Percentiles rank a stretch among this genome's conserved stretches.
Evolutionary conservation across 1,284 basidiomycete genomes (phyloP).

Genomic region (Rhodotorula sp.): DNA sequence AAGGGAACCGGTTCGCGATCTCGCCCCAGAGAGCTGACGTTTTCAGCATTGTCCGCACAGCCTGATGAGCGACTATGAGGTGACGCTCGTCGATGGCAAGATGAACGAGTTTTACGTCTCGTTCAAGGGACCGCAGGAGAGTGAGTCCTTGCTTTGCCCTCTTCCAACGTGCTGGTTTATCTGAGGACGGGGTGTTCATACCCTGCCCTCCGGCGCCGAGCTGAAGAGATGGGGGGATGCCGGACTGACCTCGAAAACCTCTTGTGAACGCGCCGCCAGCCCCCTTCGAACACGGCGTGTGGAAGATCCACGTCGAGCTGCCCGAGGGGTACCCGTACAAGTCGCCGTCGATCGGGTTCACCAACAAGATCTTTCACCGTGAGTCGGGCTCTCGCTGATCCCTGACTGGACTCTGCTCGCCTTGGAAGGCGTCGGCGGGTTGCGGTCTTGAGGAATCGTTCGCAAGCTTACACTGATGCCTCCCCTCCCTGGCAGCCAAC

Average conservation of each 20-base stretch:
- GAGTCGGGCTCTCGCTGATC: not conserved
- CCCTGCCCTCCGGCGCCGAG: not conserved
- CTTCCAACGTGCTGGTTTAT: not conserved
- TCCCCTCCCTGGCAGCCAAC: constrained; percentile 35
- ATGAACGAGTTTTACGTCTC: constrained; percentile 99
- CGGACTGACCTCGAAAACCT: not conserved
- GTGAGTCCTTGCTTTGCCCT: constrained; percentile 58
- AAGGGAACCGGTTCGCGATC: no score
- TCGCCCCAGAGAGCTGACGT: not conserved
- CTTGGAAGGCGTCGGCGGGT: not conserved
- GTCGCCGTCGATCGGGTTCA: constrained; percentile 97
- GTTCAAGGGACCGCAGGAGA: constrained; percentile 91
- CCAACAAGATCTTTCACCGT: constrained; percentile 99
- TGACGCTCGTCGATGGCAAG: constrained; percentile 94
- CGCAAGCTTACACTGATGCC: no score
- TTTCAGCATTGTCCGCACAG: constrained; percentile 53
- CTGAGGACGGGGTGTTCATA: not conserved
- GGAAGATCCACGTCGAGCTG: constrained; percentile 99
- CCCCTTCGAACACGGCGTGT: constrained; percentile 91
- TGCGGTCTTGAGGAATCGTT: no score
- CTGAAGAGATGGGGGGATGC: not conserved
- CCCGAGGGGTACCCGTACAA: constrained; percentile 99
- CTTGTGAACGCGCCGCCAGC: constrained; percentile 57
- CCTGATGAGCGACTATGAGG: constrained; percentile 95
- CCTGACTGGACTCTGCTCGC: no score